Conservation (phyloP, 805 yeast species). For the Schwanniomyces pseudopolymorphus region DNA sequence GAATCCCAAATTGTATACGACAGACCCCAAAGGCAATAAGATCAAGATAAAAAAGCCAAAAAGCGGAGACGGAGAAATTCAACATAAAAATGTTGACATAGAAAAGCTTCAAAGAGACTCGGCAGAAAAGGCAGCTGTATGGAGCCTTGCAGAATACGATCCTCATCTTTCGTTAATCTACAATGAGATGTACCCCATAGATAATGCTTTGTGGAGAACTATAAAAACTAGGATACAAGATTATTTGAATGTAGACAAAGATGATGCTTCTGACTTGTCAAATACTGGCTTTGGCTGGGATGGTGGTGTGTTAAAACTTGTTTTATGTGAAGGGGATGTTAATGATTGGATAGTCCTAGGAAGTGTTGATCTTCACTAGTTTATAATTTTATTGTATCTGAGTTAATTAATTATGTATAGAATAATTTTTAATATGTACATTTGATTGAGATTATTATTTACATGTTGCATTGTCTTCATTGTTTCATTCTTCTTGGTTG, state of each 20-base stretch:
- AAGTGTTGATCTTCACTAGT: slow-evolving; percentile 39
- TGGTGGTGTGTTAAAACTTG: slow-evolving; percentile 66
- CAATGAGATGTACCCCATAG: slow-evolving; percentile 62
- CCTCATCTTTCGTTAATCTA: slow-evolving; percentile 77
- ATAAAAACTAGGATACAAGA: slow-evolving; percentile 67
- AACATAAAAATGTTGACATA: slow-evolving; percentile 25
- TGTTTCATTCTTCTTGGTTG: not conserved
- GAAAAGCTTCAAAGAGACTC: slow-evolving; percentile 35
- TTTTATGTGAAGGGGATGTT: slow-evolving; percentile 70
- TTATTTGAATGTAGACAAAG: slow-evolving; percentile 50
- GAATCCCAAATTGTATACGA: slow-evolving; percentile 40
- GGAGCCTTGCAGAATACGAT: slow-evolving; percentile 58
- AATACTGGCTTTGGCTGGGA: slow-evolving; percentile 56
- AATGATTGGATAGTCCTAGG: slow-evolving; percentile 69
- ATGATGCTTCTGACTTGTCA: slow-evolving; percentile 33
- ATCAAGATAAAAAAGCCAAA: slow-evolving; percentile 23
- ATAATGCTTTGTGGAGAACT: slow-evolving; percentile 62
- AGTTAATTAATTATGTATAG: not conserved
- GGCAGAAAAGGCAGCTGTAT: slow-evolving; percentile 49
- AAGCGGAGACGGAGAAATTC: slow-evolving; percentile 5
- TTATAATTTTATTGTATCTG: not conserved
- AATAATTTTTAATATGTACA: slow-evolving; percentile 3
- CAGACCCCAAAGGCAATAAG: slow-evolving; percentile 29
- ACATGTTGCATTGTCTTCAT: not conserved
- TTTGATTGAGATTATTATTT: slow-evolving; percentile 1